Evolutionary conservation across 1,284 basidiomycete species (phyloP).

Genomic region (Ganoderma resinaceum): DNA sequence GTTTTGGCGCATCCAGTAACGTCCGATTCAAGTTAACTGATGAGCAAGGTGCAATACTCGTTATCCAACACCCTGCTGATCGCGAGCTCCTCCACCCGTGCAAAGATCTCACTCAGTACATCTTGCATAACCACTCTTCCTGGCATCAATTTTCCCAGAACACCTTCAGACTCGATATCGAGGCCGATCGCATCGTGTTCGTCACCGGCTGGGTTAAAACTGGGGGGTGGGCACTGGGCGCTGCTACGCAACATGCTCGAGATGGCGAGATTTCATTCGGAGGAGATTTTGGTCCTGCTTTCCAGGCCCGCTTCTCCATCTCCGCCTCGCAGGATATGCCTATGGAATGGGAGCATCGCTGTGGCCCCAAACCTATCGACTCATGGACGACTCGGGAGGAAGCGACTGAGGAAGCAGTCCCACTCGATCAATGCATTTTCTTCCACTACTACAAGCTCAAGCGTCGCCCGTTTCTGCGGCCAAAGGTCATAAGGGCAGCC

Average conservation of each 20-base stretch:
- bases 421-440: slow-evolving; percentile 20
- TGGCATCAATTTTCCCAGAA: slow-evolving; percentile 30
- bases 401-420: neutral
- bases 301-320: slow-evolving; percentile 21
- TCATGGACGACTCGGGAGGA: no score
- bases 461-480: slow-evolving; percentile 5
- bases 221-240: slow-evolving; percentile 32
- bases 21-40: slow-evolving; percentile 28
- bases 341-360: slow-evolving; percentile 11
- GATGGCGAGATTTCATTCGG: slow-evolving; percentile 26
- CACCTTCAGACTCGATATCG: slow-evolving; percentile 20
- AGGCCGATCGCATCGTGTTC: slow-evolving; percentile 28
- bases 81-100: slow-evolving; percentile 22
- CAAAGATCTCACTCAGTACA: slow-evolving; percentile 11
- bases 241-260: slow-evolving; percentile 23
- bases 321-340: neutral
- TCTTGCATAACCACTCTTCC: slow-evolving; percentile 22
- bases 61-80: slow-evolving; percentile 24
- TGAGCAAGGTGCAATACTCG: slow-evolving; percentile 31
- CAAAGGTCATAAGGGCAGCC: slow-evolving; percentile 8
- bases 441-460: slow-evolving; percentile 18
- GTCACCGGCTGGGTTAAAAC: slow-evolving; percentile 34
- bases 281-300: slow-evolving; percentile 16
- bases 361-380: slow-evolving; percentile 7
- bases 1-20: neutral